These are phyloP conservation scores for Ceratocystis cubensis DNA, from an alignment of 2,329 filamentous ascomycete genomes.

Conservation along the genomic window DNA sequence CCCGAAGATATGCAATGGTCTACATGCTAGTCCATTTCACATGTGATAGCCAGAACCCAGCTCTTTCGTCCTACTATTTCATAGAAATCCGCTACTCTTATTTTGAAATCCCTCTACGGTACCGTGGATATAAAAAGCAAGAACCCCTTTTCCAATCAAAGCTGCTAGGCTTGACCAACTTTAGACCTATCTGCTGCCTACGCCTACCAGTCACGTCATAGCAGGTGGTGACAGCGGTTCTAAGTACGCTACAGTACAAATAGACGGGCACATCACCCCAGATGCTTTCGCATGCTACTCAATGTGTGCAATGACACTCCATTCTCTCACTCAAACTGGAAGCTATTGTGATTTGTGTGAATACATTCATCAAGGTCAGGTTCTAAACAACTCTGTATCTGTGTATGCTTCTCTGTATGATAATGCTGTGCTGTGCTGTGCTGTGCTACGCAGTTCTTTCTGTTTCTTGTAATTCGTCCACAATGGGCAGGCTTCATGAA, in stretches of 20 bases:
- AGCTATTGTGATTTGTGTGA: background rate
- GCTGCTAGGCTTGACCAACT: no score
- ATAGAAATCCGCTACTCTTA: no score
- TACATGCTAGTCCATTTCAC: background rate
- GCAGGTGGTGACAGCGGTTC: no score
- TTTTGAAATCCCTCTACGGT: no score
- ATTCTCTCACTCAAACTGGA: background rate
- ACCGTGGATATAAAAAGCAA: no score
- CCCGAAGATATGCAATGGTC: no score
- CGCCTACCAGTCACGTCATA: no score
- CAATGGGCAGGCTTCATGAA: background rate
- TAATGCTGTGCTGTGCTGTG: background rate
- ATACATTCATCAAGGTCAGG: background rate
- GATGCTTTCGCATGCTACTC: background rate
- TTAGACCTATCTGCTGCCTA: no score
- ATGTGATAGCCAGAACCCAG: background rate
- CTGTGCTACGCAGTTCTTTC: background rate
- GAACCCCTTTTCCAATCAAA: no score
- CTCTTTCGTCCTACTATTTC: no score
- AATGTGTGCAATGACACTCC: background rate
- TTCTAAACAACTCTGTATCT: slow-evolving; percentile 8
- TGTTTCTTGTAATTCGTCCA: background rate
- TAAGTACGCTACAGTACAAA: no score
- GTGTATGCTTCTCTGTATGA: slow-evolving; percentile 2
- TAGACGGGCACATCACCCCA: no score